These are phyloP conservation scores for Geosiphon pyriformis DNA, from an alignment of 192 early-diverging fungal genomes.

Conservation along the genomic window DNA sequence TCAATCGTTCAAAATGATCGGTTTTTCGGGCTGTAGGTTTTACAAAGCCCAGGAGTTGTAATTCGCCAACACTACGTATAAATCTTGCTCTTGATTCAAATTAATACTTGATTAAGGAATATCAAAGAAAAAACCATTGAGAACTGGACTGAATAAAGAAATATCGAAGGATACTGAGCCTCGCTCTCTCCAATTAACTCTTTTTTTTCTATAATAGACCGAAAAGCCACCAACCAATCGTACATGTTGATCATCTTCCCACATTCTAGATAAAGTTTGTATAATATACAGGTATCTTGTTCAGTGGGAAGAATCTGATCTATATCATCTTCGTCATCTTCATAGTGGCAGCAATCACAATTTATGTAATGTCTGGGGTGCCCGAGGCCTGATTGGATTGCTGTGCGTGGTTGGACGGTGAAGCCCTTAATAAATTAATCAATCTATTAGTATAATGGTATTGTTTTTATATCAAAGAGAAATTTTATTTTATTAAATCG, in stretches of 20 bases:
- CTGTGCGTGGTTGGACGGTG: conserved; percentile 73
- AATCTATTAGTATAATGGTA: neutral
- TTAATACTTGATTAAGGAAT: no score
- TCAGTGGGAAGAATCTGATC: conserved; percentile 53
- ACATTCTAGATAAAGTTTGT: conserved; percentile 87
- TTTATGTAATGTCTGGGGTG: conserved; percentile 72
- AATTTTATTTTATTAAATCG: no score
- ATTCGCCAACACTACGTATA: conserved; percentile 72
- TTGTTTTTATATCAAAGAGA: no score
- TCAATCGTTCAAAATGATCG: conserved; percentile 86
- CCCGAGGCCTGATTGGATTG: conserved; percentile 78
- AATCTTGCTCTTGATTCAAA: conserved; percentile 87
- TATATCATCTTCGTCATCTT: conserved; percentile 22
- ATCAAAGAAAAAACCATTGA: conserved; percentile 16
- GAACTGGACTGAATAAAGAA: neutral
- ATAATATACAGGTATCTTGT: conserved; percentile 84
- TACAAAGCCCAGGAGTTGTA: conserved; percentile 88
- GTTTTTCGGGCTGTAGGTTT: conserved; percentile 85
- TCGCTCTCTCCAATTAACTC: conserved; percentile 43
- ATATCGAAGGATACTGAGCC: conserved; percentile 43
- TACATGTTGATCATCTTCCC: conserved; percentile 91
- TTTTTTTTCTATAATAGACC: conserved; percentile 52
- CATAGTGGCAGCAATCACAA: conserved; percentile 70
- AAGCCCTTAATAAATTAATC: conserved; percentile 52
- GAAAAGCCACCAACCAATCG: conserved; percentile 89